A percentile compares a stretch with the other conserved stretches of the same genome.
These are phyloP conservation scores for Solanum sitiens DNA, from an alignment of 257 asterid species.

Conservation along the genomic window DNA sequence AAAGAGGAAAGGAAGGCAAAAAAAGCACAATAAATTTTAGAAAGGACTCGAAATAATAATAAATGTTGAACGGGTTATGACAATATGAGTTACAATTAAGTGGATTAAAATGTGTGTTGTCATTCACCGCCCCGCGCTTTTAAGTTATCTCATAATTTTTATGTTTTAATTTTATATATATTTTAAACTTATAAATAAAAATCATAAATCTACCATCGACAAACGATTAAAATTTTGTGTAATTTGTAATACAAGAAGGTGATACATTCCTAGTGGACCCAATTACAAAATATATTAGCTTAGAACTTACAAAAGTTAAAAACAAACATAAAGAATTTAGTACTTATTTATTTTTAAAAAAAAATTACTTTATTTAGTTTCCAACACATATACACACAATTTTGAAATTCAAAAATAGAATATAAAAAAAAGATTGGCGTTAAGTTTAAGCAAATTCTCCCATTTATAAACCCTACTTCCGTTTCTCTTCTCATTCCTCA, in stretches of 20 bases:
- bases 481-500: neutral
- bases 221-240: neutral
- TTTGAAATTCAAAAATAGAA: slow-evolving; percentile 9
- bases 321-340: neutral
- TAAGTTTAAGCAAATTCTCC: neutral
- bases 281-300: neutral
- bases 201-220: too few relatives aligned
- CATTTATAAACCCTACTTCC: slow-evolving; percentile 8
- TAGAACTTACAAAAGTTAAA: neutral
- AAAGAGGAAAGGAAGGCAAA: neutral
- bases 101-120: neutral
- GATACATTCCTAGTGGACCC: neutral
- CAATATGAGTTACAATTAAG: neutral
- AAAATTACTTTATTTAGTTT: neutral
- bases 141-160: too few relatives aligned
- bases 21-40: too few relatives aligned
- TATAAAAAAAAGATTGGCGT: slow-evolving; percentile 7
- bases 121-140: neutral
- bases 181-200: too few relatives aligned
- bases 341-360: too few relatives aligned
- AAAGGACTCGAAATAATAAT: neutral
- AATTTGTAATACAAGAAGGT: neutral
- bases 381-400: neutral
- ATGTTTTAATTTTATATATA: too few relatives aligned
- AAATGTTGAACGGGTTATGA: neutral